Conservation (phyloP, 75 land plant species). For the Cunninghamia lanceolata region DNA sequence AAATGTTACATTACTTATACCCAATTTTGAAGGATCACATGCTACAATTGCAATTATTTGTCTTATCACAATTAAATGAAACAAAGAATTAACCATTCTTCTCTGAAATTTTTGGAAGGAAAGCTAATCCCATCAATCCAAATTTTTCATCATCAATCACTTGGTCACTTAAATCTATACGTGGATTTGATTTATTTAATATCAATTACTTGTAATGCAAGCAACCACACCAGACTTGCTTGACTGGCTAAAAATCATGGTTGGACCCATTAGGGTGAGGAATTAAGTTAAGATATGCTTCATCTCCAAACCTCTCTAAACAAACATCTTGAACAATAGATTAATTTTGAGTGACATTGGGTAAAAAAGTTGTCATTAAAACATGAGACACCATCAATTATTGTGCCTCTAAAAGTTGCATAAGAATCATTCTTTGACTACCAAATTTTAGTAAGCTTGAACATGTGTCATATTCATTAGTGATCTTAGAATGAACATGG, state of each 20-base stretch:
- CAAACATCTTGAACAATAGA: conserved; percentile 54
- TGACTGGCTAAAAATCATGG: conserved; percentile 70
- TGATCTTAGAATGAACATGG: too few species aligned
- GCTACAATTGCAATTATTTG: conserved; percentile 51
- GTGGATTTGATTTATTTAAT: conserved; percentile 58
- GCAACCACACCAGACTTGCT: conserved; percentile 64
- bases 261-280: conserved; percentile 86
- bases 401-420: too few species aligned
- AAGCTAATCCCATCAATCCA: conserved; percentile 79
- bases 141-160: conserved; percentile 48
- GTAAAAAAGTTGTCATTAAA: too few species aligned
- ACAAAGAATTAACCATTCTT: conserved; percentile 89
- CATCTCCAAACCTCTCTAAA: conserved; percentile 68
- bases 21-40: conserved; percentile 65
- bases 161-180: conserved; percentile 64
- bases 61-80: conserved; percentile 80
- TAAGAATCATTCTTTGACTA: too few species aligned
- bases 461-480: conserved; percentile 26
- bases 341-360: conserved; percentile 18
- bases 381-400: too few species aligned
- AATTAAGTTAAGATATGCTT: conserved; percentile 57
- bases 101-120: conserved; percentile 79
- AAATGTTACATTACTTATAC: conserved; percentile 17
- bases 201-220: conserved; percentile 44
- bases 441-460: too few species aligned